These are phyloP conservation scores for Achaetomium macrosporum DNA, from an alignment of 2,329 filamentous ascomycete species.

Conservation along the genomic window DNA sequence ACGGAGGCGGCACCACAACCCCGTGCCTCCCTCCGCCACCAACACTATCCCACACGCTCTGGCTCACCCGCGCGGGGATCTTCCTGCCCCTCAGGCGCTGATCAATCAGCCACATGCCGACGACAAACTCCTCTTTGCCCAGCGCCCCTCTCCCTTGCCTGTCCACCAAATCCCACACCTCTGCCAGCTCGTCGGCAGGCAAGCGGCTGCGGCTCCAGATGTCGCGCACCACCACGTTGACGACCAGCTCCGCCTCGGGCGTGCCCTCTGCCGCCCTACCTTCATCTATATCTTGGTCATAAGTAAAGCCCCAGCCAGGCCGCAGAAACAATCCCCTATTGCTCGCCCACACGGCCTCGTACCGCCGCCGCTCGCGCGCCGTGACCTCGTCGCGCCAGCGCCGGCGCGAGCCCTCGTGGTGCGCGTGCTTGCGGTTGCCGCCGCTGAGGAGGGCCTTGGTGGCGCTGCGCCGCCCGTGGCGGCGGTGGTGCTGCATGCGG, in stretches of 20 bases:
- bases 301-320: slow-evolving; percentile 10
- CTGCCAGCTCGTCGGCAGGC: slow-evolving; percentile 60
- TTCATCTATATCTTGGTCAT: slow-evolving; percentile 1
- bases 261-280: slow-evolving; percentile 11
- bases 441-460: slow-evolving; percentile 38
- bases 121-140: slow-evolving; percentile 67
- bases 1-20: slow-evolving; percentile 5
- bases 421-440: slow-evolving; percentile 60
- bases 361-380: slow-evolving; percentile 66
- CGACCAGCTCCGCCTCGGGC: slow-evolving; percentile 46
- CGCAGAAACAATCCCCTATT: slow-evolving; percentile 57
- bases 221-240: slow-evolving; percentile 64
- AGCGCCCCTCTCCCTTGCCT: slow-evolving; percentile 49
- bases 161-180: slow-evolving; percentile 74
- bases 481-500: slow-evolving; percentile 39
- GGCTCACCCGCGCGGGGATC: slow-evolving; percentile 62
- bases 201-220: slow-evolving; percentile 70
- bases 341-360: slow-evolving; percentile 80
- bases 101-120: slow-evolving; percentile 78
- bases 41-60: slow-evolving; percentile 70
- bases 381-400: slow-evolving; percentile 74
- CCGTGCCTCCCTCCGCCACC: slow-evolving; percentile 30
- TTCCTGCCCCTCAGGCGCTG: slow-evolving; percentile 75
- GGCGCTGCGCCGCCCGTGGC: neutral
- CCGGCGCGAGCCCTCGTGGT: slow-evolving; percentile 69